These are phyloP conservation scores for Apophysomyces ossiformis DNA, from an alignment of 371 early-diverging fungal species.

Conservation along the genomic window DNA sequence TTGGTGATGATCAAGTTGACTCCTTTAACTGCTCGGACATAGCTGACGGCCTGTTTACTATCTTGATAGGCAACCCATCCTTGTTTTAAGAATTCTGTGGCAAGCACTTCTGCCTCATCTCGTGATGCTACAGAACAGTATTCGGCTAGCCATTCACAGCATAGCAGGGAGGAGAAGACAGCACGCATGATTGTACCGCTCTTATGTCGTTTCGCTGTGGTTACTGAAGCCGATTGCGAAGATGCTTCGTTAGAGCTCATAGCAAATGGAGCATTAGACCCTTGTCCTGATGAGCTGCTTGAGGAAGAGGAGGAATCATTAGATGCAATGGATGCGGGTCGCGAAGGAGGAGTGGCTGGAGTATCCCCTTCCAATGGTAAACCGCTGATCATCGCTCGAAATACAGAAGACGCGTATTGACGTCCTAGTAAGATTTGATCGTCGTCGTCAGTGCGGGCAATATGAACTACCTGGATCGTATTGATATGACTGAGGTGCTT, in stretches of 20 bases:
- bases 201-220: slow-evolving; percentile 20
- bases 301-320: not conserved
- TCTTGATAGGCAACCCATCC: slow-evolving; percentile 61
- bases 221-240: not conserved
- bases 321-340: slow-evolving; percentile 4
- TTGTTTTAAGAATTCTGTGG: slow-evolving; percentile 56
- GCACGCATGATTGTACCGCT: slow-evolving; percentile 31
- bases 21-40: slow-evolving; percentile 17
- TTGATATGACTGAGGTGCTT: slow-evolving; percentile 45
- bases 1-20: slow-evolving; percentile 22
- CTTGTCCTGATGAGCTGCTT: slow-evolving; percentile 1
- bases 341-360: slow-evolving; percentile 14
- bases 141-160: slow-evolving; percentile 67
- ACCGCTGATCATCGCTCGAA: slow-evolving; percentile 48
- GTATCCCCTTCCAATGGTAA: slow-evolving; percentile 46
- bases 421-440: slow-evolving; percentile 43
- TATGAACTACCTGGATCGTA: slow-evolving; percentile 42
- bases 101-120: slow-evolving; percentile 65
- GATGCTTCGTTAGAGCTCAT: slow-evolving; percentile 14
- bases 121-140: slow-evolving; percentile 62
- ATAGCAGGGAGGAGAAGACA: slow-evolving; percentile 47
- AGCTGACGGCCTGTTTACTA: slow-evolving; percentile 12
- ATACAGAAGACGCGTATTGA: slow-evolving; percentile 34
- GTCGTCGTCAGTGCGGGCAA: slow-evolving; percentile 50
- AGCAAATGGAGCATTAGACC: slow-evolving; percentile 22